phyloP scores from a whole-genome alignment of 192 early-diverging fungal genomes.

The Cladochytrium replicatum region DNA sequence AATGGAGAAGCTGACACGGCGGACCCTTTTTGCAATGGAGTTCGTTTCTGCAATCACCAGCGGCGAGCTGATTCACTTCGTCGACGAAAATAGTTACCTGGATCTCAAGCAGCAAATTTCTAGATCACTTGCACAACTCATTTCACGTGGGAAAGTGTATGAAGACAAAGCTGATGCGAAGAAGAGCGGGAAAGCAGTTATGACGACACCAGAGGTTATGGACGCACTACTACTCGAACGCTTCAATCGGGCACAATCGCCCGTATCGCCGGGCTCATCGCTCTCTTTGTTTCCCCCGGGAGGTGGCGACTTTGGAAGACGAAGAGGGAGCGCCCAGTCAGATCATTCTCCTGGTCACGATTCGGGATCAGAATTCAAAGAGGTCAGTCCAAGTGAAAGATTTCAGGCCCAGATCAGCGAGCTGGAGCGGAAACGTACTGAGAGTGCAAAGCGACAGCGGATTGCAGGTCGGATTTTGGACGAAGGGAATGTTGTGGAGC shows the following conservation, averaged over 20 bases:
- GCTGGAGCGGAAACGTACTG: slow-evolving; percentile 43
- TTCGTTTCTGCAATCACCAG: slow-evolving; percentile 70
- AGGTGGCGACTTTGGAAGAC: no score
- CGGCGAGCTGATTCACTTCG: slow-evolving; percentile 56
- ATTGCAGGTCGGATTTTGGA: slow-evolving; percentile 73
- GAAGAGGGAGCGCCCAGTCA: no score
- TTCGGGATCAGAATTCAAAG: no score
- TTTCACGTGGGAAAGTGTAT: slow-evolving; percentile 63
- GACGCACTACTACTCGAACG: neutral
- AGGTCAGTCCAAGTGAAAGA: slow-evolving; percentile 15
- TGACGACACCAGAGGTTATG: slow-evolving; percentile 10
- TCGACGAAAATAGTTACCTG: slow-evolving; percentile 62
- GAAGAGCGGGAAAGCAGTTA: slow-evolving; percentile 4
- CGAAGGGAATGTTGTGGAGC: slow-evolving; percentile 61
- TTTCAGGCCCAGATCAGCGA: slow-evolving; percentile 39
- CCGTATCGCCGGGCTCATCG: slow-evolving; percentile 1
- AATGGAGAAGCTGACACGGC: slow-evolving; percentile 69
- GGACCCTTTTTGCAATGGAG: slow-evolving; percentile 76
- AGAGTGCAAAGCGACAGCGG: slow-evolving; percentile 37
- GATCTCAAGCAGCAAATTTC: slow-evolving; percentile 62
- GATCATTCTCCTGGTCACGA: no score
- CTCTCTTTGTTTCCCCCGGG: no score
- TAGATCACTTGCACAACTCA: slow-evolving; percentile 67
- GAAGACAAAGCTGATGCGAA: slow-evolving; percentile 6
- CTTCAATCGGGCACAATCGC: neutral